These are phyloP conservation scores for Aureobasidium pullulans DNA, from an alignment of 2,329 filamentous ascomycete species.

Conservation along the genomic window DNA sequence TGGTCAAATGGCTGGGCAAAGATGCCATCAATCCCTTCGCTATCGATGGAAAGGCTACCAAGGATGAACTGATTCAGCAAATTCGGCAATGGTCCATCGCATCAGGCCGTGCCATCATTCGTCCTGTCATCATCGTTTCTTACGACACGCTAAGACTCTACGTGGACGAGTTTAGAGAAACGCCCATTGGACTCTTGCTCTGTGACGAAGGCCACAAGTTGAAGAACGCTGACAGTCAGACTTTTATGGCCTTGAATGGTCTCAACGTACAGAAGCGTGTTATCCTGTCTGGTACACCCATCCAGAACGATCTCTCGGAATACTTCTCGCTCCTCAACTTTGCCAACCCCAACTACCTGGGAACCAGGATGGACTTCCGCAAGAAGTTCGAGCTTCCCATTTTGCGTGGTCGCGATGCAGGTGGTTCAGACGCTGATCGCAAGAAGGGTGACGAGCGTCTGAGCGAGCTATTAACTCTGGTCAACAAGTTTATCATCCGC, in stretches of 20 bases:
- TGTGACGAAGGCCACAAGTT: conserved; percentile 95
- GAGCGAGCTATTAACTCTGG: conserved; percentile 68
- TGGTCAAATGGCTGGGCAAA: conserved; percentile 91
- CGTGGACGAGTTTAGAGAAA: conserved; percentile 80
- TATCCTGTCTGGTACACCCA: conserved; percentile 92
- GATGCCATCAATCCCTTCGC: conserved; percentile 90
- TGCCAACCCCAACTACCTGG: conserved; percentile 86
- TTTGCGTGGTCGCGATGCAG: conserved; percentile 80
- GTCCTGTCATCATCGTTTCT: conserved; percentile 93
- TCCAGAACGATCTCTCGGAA: conserved; percentile 97
- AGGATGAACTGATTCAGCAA: conserved; percentile 84
- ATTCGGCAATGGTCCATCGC: conserved; percentile 92
- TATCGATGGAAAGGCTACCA: conserved; percentile 91
- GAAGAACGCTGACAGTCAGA: conserved; percentile 95
- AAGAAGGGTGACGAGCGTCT: conserved; percentile 78
- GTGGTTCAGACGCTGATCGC: conserved; percentile 74
- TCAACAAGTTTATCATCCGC: conserved; percentile 98
- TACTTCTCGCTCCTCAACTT: conserved; percentile 96
- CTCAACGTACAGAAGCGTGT: conserved; percentile 87
- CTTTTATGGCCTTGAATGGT: conserved; percentile 82
- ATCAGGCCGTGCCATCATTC: conserved; percentile 77
- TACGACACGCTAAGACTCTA: conserved; percentile 94
- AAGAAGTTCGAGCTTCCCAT: conserved; percentile 94
- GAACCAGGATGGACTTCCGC: conserved; percentile 81
- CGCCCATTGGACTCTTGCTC: conserved; percentile 83